phyloP scores from a whole-genome alignment of 257 asterid genomes.

The Perilla frutescens region DNA sequence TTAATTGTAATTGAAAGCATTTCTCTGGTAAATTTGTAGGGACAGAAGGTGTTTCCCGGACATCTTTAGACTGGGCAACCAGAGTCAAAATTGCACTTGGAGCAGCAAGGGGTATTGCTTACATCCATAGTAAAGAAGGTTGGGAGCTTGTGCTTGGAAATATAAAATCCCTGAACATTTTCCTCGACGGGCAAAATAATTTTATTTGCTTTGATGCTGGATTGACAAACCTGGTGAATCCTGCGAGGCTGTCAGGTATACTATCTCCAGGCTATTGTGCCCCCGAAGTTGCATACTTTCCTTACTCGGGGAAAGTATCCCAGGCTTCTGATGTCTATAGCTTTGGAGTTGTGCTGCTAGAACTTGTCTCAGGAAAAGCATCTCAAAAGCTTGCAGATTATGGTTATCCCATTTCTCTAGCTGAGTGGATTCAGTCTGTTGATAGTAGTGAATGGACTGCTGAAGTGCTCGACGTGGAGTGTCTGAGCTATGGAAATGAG shows the following conservation, averaged over 20 bases:
- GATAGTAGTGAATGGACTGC: neutral
- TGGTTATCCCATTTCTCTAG: no score
- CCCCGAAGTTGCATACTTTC: slow-evolving; percentile 44
- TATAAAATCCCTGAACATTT: slow-evolving; percentile 44
- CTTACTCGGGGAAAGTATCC: slow-evolving; percentile 24
- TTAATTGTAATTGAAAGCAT: no score
- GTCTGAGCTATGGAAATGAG: neutral
- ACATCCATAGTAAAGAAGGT: slow-evolving; percentile 39
- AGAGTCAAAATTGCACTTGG: slow-evolving; percentile 41
- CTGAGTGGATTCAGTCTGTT: neutral
- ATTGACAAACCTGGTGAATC: slow-evolving; percentile 7
- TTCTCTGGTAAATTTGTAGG: no score
- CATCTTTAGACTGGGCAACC: slow-evolving; percentile 37
- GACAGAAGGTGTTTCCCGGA: no score
- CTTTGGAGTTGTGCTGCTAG: slow-evolving; percentile 47
- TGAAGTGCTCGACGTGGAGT: slow-evolving; percentile 1
- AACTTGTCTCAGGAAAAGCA: slow-evolving; percentile 34
- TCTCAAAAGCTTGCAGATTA: neutral
- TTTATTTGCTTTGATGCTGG: slow-evolving; percentile 36
- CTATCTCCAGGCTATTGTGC: slow-evolving; percentile 32
- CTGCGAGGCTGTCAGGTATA: neutral
- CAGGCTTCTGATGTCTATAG: slow-evolving; percentile 47
- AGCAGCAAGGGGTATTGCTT: slow-evolving; percentile 44
- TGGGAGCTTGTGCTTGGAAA: slow-evolving; percentile 43
- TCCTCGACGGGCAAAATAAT: slow-evolving; percentile 27